Evolutionary conservation across 1,284 basidiomycete species (phyloP).

Genomic region (Omphalotus olearius): DNA sequence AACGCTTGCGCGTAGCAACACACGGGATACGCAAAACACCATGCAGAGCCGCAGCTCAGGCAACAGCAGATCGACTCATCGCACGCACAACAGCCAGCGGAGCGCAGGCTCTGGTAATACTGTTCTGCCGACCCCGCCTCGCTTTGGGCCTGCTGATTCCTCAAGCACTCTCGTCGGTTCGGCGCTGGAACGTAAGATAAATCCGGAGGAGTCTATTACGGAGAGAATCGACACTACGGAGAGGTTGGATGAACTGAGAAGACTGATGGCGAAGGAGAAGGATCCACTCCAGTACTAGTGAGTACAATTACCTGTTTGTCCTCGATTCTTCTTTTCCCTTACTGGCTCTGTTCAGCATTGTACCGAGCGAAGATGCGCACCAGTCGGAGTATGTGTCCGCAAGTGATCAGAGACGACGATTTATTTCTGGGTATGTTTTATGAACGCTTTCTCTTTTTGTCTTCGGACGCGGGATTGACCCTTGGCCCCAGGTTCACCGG

Average conservation of each 20-base stretch:
- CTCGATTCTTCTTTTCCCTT: conserved; percentile 8
- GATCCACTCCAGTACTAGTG: conserved; percentile 10
- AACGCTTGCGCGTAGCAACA: conserved; percentile 10
- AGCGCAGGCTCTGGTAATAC: conserved; percentile 13
- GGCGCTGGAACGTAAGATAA: conserved; percentile 61
- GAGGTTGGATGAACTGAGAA: conserved; percentile 63
- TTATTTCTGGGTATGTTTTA: conserved; percentile 69
- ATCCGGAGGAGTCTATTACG: conserved; percentile 52
- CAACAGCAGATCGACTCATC: conserved; percentile 17
- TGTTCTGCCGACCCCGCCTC: conserved; percentile 31
- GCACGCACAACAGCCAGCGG: conserved; percentile 19
- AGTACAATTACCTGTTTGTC: neutral
- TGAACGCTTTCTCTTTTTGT: conserved; percentile 1
- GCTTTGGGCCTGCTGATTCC: conserved; percentile 53
- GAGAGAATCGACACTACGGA: conserved; percentile 54
- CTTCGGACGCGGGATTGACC: neutral
- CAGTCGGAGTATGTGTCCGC: conserved; percentile 83
- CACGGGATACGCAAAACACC: conserved; percentile 12
- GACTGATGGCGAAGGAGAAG: conserved; percentile 55
- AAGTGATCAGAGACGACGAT: conserved; percentile 80
- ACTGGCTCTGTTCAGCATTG: conserved; percentile 37
- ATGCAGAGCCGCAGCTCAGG: conserved; percentile 15
- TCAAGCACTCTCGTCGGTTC: conserved; percentile 70
- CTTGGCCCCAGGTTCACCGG: conserved; percentile 69
- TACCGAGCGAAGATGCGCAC: conserved; percentile 87